Evolutionary conservation across 1,284 basidiomycete genomes (phyloP), one percentile per base, ranked within the genome.

Genomic region (Boletus smithii): DNA sequence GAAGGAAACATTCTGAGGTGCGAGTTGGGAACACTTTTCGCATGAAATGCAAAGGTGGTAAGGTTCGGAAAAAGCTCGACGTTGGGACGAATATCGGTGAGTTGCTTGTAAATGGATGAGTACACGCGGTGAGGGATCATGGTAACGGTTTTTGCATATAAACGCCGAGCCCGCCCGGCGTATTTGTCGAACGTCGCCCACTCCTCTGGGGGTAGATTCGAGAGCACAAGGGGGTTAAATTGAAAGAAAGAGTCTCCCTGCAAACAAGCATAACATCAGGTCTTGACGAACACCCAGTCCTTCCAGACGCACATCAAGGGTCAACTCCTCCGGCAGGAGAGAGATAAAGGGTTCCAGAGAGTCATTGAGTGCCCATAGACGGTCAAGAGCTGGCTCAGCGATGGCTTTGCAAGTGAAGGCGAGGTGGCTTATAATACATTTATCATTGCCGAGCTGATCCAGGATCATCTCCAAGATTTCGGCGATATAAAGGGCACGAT

Each of bases 41-140:
- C 56, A 16, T 59, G 57, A 18, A 57, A 46, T 14, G 44, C 44
- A 16, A 62, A 42, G 14, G 41, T 40, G 8, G 17, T 24, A 6
- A 65, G 63, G 27, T 63, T 61, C 1, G 63, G 59, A 24, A 66
- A 66, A 46, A 66, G 59, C 8, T 65, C 58, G 4, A 57, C 41
- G 23, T 63, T 50, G 47, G 63, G 51, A 35, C 59, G 63, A 14
- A 66, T 57, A 17, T 37, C 31, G 27, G 36, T 41, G 17, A 61
- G 61, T 20, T 66, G 63, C 13, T 47, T 60, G 42, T 62, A 64
- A 17, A 61, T 65, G 41, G 62, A 64, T 37, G 59, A 66, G 31
- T 65, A 58, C 18, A 63, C 42, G 26, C 63, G 58, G 16, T 61
- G 59, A 11, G 61, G 58, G 29, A 40, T 55, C 61, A 54, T 62